phyloP scores from a whole-genome alignment of 1,139 yeast species.

The Suhomyces bribrorum region DNA sequence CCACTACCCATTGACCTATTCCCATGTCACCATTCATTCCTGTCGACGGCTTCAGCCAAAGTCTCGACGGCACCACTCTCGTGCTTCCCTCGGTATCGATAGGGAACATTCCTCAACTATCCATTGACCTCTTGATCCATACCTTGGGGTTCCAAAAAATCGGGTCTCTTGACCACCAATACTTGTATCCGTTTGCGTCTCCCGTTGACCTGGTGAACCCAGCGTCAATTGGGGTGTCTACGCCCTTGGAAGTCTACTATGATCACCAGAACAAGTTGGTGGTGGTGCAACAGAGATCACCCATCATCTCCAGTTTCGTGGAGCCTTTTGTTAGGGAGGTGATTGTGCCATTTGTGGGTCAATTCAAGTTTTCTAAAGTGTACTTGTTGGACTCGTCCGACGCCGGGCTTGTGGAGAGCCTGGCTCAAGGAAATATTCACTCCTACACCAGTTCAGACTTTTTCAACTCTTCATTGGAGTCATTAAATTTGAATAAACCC shows the following conservation, averaged over 20 bases:
- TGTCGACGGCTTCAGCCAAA: neutral
- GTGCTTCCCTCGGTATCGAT: constrained; percentile 79
- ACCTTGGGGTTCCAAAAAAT: constrained; percentile 54
- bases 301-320: constrained; percentile 68
- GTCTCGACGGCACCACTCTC: constrained; percentile 55
- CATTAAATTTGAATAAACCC: constrained; percentile 24
- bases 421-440: constrained; percentile 28
- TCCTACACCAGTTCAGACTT: constrained; percentile 37
- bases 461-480: constrained; percentile 33
- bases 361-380: constrained; percentile 44
- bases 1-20: neutral
- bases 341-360: constrained; percentile 49
- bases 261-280: constrained; percentile 44
- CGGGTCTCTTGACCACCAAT: constrained; percentile 57
- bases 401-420: constrained; percentile 49
- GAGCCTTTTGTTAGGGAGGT: constrained; percentile 54
- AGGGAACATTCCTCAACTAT: constrained; percentile 87
- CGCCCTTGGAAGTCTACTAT: constrained; percentile 63
- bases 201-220: constrained; percentile 55
- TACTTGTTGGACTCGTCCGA: constrained; percentile 73
- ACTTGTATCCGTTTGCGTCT: constrained; percentile 80
- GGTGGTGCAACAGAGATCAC: constrained; percentile 79
- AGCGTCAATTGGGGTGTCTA: constrained; percentile 43
- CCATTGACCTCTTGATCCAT: constrained; percentile 72
- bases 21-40: constrained; percentile 5